phyloP scores from a whole-genome alignment of 2,329 filamentous ascomycete species.

The Ilyonectria sp. region DNA sequence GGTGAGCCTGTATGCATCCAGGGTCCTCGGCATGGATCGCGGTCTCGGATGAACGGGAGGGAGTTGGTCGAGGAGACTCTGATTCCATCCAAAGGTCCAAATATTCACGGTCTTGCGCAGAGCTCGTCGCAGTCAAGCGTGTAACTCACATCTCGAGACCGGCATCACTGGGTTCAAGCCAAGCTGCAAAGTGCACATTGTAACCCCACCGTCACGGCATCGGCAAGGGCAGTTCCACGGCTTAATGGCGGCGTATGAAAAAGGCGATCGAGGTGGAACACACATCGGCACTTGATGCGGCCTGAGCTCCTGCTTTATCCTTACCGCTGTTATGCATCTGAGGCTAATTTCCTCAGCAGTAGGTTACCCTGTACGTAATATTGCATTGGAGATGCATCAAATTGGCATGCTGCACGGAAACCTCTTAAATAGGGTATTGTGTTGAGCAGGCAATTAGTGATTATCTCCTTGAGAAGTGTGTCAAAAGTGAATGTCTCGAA shows the following conservation, averaged over 20 bases:
- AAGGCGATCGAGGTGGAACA: neutral
- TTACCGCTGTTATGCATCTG: neutral
- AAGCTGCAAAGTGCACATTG: neutral
- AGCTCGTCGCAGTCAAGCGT: neutral
- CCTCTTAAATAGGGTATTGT: neutral
- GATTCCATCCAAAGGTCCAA: neutral
- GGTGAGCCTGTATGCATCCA: slow-evolving; percentile 21
- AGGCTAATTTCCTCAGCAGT: neutral
- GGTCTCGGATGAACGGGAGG: neutral
- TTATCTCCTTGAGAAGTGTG: neutral
- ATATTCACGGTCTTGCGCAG: neutral
- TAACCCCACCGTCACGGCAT: neutral
- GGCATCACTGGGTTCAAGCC: neutral
- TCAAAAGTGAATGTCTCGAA: neutral
- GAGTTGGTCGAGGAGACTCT: neutral
- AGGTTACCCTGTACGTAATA: slow-evolving; percentile 6
- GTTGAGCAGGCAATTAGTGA: neutral
- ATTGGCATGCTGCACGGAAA: neutral
- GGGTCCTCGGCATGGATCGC: slow-evolving; percentile 13
- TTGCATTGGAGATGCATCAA: slow-evolving; percentile 2
- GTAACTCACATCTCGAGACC: neutral
- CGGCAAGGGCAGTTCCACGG: neutral
- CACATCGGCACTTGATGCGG: neutral
- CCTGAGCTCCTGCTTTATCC: neutral
- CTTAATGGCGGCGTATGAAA: neutral